Evolutionary conservation across 768 basidiomycete genomes (phyloP).

Genomic region (Fomitopsis pulvina): DNA sequence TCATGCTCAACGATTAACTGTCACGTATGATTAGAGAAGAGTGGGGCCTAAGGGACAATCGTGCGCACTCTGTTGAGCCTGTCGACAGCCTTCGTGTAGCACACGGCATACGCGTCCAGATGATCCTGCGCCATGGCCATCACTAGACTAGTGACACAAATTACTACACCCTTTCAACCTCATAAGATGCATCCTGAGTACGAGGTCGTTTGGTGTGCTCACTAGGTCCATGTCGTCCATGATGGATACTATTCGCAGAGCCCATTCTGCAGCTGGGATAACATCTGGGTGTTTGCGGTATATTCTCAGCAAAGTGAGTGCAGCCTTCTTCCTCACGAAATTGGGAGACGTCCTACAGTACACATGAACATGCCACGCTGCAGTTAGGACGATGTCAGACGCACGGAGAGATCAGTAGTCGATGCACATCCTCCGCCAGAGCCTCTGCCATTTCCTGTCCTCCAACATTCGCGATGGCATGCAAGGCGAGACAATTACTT

Average conservation of each 20-base stretch:
- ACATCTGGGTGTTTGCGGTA: conserved; percentile 96
- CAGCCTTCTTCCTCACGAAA: conserved; percentile 99
- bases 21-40: background rate
- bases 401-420: conserved; percentile 90
- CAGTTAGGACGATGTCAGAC: background rate
- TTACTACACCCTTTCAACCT: conserved; percentile 72
- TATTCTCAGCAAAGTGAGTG: conserved; percentile 83
- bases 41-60: conserved; percentile 4
- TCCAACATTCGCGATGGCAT: conserved; percentile 97
- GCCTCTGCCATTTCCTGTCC: conserved; percentile 99
- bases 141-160: conserved; percentile 89
- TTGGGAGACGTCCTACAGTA: conserved; percentile 75
- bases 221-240: conserved; percentile 94
- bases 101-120: conserved; percentile 83
- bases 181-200: background rate
- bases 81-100: conserved; percentile 93
- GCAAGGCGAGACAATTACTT: conserved; percentile 92
- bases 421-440: conserved; percentile 87
- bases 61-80: conserved; percentile 75
- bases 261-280: conserved; percentile 93
- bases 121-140: conserved; percentile 94
- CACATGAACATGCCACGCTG: background rate
- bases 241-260: conserved; percentile 85
- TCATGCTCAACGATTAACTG: conserved; percentile 91
- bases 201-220: conserved; percentile 6